Evolutionary conservation across 2,329 filamentous ascomycete species (phyloP).

Genomic region (Pseudogymnoascus sp.): DNA sequence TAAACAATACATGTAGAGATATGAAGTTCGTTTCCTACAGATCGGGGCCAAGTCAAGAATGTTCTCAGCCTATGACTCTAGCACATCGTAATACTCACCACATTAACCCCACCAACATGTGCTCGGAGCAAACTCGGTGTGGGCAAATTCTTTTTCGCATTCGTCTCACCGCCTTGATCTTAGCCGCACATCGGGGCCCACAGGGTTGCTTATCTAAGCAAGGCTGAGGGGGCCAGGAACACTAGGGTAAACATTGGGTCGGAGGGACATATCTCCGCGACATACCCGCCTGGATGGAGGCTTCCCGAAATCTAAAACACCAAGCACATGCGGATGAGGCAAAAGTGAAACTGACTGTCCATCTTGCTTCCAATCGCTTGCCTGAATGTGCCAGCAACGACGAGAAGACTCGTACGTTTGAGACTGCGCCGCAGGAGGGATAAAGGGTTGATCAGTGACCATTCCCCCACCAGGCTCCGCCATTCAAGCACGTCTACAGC

Average conservation of each 20-base stretch:
- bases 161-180: neutral
- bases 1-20: neutral
- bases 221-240: neutral
- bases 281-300: conserved; percentile 1
- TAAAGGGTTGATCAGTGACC: neutral
- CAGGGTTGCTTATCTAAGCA: neutral
- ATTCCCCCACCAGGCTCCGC: neutral
- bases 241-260: neutral
- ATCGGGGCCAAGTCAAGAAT: neutral
- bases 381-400: neutral
- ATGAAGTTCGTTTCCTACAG: neutral
- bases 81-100: neutral
- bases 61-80: conserved; percentile 2
- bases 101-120: neutral
- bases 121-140: conserved; percentile 2
- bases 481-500: neutral
- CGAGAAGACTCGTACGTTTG: neutral
- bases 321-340: neutral
- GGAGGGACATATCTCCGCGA: neutral
- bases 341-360: neutral
- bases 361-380: neutral
- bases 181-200: neutral
- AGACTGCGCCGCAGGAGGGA: neutral
- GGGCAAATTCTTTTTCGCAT: conserved; percentile 7
- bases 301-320: conserved; percentile 4